Conservation (phyloP, 2,329 filamentous ascomycete species). For the Diaporthe velutina region DNA sequence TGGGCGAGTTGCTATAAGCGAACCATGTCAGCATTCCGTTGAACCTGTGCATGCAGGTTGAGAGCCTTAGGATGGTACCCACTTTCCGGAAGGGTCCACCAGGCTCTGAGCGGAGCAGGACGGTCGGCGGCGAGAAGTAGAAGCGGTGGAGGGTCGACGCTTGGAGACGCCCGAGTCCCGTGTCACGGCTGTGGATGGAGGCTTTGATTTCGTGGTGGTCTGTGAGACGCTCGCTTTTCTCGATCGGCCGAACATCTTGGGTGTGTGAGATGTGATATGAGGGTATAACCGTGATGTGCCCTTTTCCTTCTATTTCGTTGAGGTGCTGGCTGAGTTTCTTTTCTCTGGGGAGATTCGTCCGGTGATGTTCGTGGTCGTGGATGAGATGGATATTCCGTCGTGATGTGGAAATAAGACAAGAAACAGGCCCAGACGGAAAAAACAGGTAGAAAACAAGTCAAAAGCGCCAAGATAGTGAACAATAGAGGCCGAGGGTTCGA, state of each 20-base stretch:
- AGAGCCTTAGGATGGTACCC: slow-evolving; percentile 60
- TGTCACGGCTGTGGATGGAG: slow-evolving; percentile 64
- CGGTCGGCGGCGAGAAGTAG: slow-evolving; percentile 57
- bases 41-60: slow-evolving; percentile 42
- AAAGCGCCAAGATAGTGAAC: slow-evolving; percentile 23
- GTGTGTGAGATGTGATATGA: slow-evolving; percentile 10
- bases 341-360: background rate
- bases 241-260: slow-evolving; percentile 40
- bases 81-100: slow-evolving; percentile 51
- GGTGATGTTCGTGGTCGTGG: slow-evolving; percentile 4
- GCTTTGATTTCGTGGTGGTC: slow-evolving; percentile 58
- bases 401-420: slow-evolving; percentile 35
- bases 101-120: slow-evolving; percentile 55
- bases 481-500: slow-evolving; percentile 8
- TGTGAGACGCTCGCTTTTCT: slow-evolving; percentile 40
- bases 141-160: slow-evolving; percentile 59
- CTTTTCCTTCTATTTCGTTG: background rate
- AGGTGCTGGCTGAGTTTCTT: background rate
- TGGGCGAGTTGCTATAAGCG: slow-evolving; percentile 65
- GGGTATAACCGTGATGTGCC: background rate
- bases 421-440: slow-evolving; percentile 37
- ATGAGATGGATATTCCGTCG: slow-evolving; percentile 26
- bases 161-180: slow-evolving; percentile 69
- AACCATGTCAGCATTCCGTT: slow-evolving; percentile 49
- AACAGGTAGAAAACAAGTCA: slow-evolving; percentile 33